phyloP scores from a whole-genome alignment of 805 yeast genomes.

The Metschnikowia shivogae region DNA sequence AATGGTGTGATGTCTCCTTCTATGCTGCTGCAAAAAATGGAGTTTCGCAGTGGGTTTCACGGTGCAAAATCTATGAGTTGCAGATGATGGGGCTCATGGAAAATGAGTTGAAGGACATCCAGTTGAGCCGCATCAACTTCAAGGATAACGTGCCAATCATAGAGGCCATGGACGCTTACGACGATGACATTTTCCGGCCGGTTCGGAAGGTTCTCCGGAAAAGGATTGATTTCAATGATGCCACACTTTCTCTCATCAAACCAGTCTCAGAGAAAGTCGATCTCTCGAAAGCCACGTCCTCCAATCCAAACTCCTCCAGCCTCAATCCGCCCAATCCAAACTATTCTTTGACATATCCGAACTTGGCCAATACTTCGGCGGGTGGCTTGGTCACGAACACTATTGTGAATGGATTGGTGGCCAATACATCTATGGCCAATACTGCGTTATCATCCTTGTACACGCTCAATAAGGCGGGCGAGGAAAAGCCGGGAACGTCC shows the following conservation, averaged over 20 bases:
- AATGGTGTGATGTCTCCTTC: constrained; percentile 92
- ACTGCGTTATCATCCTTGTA: constrained; percentile 40
- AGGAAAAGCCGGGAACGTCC: constrained; percentile 6
- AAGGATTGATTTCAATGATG: constrained; percentile 9
- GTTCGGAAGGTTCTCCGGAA: constrained; percentile 6
- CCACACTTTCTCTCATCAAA: constrained; percentile 28
- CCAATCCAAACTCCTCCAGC: not conserved
- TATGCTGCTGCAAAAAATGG: constrained; percentile 59
- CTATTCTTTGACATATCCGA: not conserved
- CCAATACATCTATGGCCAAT: constrained; percentile 23
- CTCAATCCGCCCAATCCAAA: not conserved
- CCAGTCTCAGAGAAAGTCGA: constrained; percentile 1
- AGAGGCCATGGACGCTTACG: constrained; percentile 68
- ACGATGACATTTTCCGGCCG: constrained; percentile 49
- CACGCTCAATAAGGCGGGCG: constrained; percentile 27
- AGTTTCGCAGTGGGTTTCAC: constrained; percentile 76
- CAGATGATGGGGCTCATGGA: constrained; percentile 99
- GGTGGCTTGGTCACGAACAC: constrained; percentile 22
- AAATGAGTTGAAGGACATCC: constrained; percentile 69
- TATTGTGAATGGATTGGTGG: constrained; percentile 35
- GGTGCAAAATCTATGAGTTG: constrained; percentile 88
- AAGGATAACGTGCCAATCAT: constrained; percentile 38
- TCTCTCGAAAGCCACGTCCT: not conserved
- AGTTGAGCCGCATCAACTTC: constrained; percentile 54
- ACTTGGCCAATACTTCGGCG: not conserved